Conservation (phyloP, 2,329 filamentous ascomycete species). For the Diaporthe ampelina region DNA sequence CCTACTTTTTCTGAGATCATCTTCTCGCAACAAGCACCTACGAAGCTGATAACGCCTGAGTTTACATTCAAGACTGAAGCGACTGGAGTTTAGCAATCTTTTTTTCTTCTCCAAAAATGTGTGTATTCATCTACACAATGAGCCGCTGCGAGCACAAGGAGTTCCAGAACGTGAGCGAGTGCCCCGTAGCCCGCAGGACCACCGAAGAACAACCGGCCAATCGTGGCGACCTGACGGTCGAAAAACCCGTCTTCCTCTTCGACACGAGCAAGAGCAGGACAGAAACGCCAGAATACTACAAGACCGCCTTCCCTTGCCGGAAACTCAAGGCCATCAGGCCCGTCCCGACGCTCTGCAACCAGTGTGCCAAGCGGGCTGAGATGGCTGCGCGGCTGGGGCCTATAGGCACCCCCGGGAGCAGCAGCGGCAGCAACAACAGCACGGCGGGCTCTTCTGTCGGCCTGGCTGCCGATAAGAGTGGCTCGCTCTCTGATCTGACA, state of each 20-base stretch:
- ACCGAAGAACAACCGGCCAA: constrained; percentile 42
- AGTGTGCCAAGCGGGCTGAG: constrained; percentile 18
- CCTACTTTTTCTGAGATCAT: not conserved
- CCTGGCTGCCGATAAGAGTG: not conserved
- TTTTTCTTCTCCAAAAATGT: constrained; percentile 47
- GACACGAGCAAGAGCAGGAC: constrained; percentile 38
- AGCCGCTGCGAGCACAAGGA: constrained; percentile 49
- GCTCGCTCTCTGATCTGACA: constrained; percentile 15
- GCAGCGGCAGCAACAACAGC: constrained; percentile 6
- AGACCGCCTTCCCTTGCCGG: constrained; percentile 16
- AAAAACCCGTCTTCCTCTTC: constrained; percentile 41
- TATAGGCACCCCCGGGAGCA: not conserved
- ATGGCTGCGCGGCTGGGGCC: not conserved
- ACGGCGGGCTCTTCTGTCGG: constrained; percentile 11
- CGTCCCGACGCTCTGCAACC: constrained; percentile 24
- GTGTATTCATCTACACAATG: constrained; percentile 49
- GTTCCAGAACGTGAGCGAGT: constrained; percentile 54
- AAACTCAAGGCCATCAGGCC: constrained; percentile 38
- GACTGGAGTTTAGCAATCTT: not conserved
- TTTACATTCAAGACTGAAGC: not conserved
- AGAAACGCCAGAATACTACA: constrained; percentile 32
- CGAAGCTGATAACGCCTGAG: not conserved
- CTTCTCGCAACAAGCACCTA: not conserved
- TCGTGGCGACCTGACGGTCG: constrained; percentile 42
- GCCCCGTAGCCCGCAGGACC: constrained; percentile 46